These are phyloP conservation scores for Cladosporium sp. DNA, from an alignment of 2,329 filamentous ascomycete genomes.

Conservation along the genomic window DNA sequence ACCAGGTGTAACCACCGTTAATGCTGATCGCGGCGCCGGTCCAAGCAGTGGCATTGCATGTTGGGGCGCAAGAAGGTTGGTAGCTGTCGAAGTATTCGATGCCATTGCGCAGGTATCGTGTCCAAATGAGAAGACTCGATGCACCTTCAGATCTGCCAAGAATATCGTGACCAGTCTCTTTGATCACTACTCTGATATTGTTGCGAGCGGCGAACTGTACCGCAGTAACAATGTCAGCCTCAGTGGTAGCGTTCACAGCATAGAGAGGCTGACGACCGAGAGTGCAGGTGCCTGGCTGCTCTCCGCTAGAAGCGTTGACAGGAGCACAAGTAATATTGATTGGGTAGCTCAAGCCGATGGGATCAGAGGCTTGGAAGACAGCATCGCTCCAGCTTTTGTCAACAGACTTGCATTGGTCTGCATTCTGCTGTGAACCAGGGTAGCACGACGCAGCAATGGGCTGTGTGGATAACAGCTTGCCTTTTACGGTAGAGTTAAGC, in stretches of 20 bases:
- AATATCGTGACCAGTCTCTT: conserved; percentile 60
- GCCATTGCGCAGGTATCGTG: conserved; percentile 35
- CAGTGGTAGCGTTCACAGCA: conserved; percentile 40
- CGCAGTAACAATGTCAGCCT: conserved; percentile 41
- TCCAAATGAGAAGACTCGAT: conserved; percentile 38
- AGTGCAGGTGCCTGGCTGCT: conserved; percentile 30
- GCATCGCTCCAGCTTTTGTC: conserved; percentile 33
- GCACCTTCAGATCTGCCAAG: conserved; percentile 40
- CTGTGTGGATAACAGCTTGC: conserved; percentile 38
- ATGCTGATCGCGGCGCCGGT: conserved; percentile 37
- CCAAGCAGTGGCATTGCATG: conserved; percentile 35
- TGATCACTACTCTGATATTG: conserved; percentile 50
- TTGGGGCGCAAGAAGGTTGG: conserved; percentile 26
- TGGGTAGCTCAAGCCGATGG: conserved; percentile 36
- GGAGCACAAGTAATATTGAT: conserved; percentile 34
- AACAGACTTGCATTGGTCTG: conserved; percentile 32
- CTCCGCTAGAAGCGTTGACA: conserved; percentile 30
- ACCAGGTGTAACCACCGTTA: conserved; percentile 38
- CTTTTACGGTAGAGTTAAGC: conserved; percentile 40
- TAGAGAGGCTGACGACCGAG: conserved; percentile 34
- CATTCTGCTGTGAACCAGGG: conserved; percentile 32
- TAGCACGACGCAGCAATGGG: conserved; percentile 43
- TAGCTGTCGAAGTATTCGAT: conserved; percentile 34
- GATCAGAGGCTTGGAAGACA: conserved; percentile 33
- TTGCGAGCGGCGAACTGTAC: conserved; percentile 41